Evolutionary conservation across 805 yeast species (phyloP), one percentile per base, ranked within the genome.

Genomic region (Wickerhamomyces canadensis): DNA sequence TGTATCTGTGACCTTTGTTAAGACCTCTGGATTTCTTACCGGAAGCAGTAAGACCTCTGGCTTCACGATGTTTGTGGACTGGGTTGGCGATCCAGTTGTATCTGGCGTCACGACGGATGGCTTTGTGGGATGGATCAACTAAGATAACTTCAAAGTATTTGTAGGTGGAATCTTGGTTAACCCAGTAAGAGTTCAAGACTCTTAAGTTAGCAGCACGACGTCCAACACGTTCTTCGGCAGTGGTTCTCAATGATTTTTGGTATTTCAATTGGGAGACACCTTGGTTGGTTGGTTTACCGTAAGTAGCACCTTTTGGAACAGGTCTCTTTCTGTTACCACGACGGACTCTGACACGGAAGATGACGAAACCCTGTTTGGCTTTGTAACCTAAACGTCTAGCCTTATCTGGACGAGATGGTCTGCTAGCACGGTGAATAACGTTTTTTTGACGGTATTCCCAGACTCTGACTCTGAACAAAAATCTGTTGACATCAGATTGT

Each of bases 281-380:
- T 78, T 87, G 95, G 95, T 93, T 93, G 79, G 98, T 93, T 83
- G 98, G 98, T 85, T 93, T 93, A 86, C 98, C 98, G 83, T 93
- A 91, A 70, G 98, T 93, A 66, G 97, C 98, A 86, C 98, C 98
- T 93, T 93, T 93, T 78, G 94, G 88, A 64, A 84, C 97, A 63
- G 97, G 97, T 78, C 96, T 87, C 96, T 93, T 93, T 85, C 98
- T 89, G 80, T 91, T 91, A 80, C 98, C 98, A 77, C 98, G 86
- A 78, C 98, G 87, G 64, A 93, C 98, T 76, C 98, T 87, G 73
- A 91, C 76, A 74, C 98, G 84, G 96, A 76, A 93, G 81, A 93
- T 79, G 57, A 85, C 96, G 70, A 86, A 93, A 62, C 98, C 98
- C 80, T 93, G 98, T 84, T 93, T 93, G 75, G 98, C 98, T 84